Base-by-base conservation (phyloP, 768 basidiomycete genomes). In the Pholiota molesta region DNA sequence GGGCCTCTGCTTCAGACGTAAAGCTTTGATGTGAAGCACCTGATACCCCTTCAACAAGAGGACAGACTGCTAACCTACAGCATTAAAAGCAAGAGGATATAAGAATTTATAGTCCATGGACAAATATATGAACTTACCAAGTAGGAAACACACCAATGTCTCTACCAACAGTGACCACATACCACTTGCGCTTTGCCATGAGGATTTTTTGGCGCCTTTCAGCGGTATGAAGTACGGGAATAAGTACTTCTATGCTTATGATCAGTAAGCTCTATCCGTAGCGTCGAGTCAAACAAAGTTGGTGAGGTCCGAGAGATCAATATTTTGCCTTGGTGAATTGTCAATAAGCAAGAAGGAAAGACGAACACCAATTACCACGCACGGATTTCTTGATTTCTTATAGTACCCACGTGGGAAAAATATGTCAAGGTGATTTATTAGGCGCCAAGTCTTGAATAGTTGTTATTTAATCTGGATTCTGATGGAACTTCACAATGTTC, bases 21-120 rank as follows among this genome's bases (percentile, higher is more conserved):
- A 82, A 86, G 49, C 81, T 73, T 61, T 86, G 77, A 64, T 77
- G 69, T 6, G 80, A 62, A 2, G 81, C 70, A 35, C 77, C 78
- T 9, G 79, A 72, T 10, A 85, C 75, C 4, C 78, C 74, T 56
- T 66, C 77, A 11, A 83, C 79, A 56, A 81, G 73, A 8, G 79
- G 77, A 0, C 71, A 75, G 17, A 76, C 78, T 66, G 83, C 79
- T 10, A 79, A 68, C 86, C 85, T 86, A 55, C 37, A 26, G 19
- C 17, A 16, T 33, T 9, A 11, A 44, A 35, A 26, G 31, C 13
- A 33, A 26, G 52, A 17, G 31, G 17, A 13, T 17, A 35, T 5
- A 51, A 45, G 42, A 52, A 29, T 9, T 8, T 17, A 53, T 5
- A 16, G 35, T 37, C 35, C 9, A 37, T 2, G 35, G 35, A 37